Conservation (phyloP, 164 flowering plant genomes). For the Berberis thunbergii region DNA sequence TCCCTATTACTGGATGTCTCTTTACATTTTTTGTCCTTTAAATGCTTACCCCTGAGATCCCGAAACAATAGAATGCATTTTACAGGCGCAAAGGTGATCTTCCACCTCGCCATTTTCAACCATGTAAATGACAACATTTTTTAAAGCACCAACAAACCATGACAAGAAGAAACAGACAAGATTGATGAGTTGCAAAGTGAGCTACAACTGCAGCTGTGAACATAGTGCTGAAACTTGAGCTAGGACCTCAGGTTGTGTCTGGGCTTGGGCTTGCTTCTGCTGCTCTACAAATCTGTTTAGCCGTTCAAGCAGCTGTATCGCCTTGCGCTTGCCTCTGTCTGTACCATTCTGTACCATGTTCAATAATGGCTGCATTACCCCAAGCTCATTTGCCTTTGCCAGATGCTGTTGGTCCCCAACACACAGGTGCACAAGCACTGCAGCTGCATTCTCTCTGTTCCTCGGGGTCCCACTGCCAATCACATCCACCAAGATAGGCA, state of each 20-base stretch:
- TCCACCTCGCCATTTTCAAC: slow-evolving; percentile 38
- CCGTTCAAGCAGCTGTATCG: slow-evolving; percentile 65
- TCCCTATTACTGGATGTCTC: too few relatives aligned
- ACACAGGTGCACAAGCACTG: slow-evolving; percentile 75
- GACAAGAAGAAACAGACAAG: not conserved
- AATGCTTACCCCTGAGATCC: too few relatives aligned
- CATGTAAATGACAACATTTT: slow-evolving; percentile 14
- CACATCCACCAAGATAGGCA: slow-evolving; percentile 70
- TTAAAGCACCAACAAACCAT: slow-evolving; percentile 4
- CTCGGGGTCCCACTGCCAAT: slow-evolving; percentile 77
- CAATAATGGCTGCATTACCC: slow-evolving; percentile 42
- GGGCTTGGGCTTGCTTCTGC: slow-evolving; percentile 43
- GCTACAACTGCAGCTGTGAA: too few relatives aligned
- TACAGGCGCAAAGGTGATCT: slow-evolving; percentile 40
- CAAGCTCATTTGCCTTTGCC: slow-evolving; percentile 56
- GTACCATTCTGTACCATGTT: slow-evolving; percentile 78
- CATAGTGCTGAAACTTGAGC: slow-evolving; percentile 4
- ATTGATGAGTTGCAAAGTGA: too few relatives aligned
- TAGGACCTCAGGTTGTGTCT: slow-evolving; percentile 23
- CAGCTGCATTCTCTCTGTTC: slow-evolving; percentile 91
- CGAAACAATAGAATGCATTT: too few relatives aligned
- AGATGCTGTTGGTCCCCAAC: slow-evolving; percentile 55
- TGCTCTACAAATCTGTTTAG: slow-evolving; percentile 55
- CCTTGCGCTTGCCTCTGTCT: slow-evolving; percentile 83
- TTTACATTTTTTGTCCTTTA: too few relatives aligned